These are phyloP conservation scores for Seiridium cupressi DNA, from an alignment of 2,329 filamentous ascomycete genomes.

Conservation along the genomic window DNA sequence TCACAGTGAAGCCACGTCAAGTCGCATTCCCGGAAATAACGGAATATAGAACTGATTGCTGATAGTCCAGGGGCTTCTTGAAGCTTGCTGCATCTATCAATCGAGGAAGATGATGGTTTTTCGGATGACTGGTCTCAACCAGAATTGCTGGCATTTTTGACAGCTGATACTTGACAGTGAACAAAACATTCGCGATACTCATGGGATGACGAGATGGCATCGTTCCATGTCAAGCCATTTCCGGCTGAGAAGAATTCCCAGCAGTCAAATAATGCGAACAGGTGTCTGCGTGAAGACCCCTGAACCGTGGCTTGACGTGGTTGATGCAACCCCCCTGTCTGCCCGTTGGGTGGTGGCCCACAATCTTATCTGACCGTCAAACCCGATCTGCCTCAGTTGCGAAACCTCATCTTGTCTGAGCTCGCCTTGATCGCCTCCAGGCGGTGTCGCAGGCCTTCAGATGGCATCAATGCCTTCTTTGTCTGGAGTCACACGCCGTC, in stretches of 20 bases:
- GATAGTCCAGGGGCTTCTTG: too few relatives aligned
- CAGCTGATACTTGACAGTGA: not conserved
- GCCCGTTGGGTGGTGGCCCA: not conserved
- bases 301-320: not conserved
- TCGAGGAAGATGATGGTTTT: not conserved
- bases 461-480: slow-evolving; percentile 5
- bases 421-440: slow-evolving; percentile 14
- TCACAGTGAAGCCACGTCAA: too few relatives aligned
- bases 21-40: too few relatives aligned
- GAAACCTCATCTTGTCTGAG: slow-evolving; percentile 25
- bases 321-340: not conserved
- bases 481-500: not conserved
- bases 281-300: not conserved
- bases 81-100: too few relatives aligned
- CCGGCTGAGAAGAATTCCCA: not conserved
- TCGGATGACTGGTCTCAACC: not conserved
- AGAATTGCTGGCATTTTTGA: not conserved
- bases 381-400: slow-evolving; percentile 23
- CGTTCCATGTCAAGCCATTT: not conserved
- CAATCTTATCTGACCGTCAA: slow-evolving; percentile 14
- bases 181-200: not conserved
- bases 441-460: slow-evolving; percentile 15
- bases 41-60: too few relatives aligned
- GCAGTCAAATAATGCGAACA: not conserved
- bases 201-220: not conserved